Evolutionary conservation across 2,329 filamentous ascomycete genomes (phyloP).

Genomic region (Gaeumannomyces sp.): DNA sequence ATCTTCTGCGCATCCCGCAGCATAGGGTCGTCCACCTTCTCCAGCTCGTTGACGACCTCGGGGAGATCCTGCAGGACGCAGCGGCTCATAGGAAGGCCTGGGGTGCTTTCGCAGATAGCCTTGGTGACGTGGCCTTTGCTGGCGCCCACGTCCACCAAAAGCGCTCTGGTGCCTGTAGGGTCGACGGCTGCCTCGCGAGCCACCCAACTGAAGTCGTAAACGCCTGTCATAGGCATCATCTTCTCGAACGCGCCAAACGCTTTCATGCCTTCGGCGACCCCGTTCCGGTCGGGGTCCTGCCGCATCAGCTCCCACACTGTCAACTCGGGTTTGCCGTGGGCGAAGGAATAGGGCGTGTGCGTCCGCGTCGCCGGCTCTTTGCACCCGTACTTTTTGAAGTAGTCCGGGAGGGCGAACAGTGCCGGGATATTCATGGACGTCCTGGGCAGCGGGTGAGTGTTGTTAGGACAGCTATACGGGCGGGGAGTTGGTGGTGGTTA

Average conservation of each 20-base stretch:
- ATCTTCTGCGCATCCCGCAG: slow-evolving; percentile 18
- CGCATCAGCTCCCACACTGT: slow-evolving; percentile 27
- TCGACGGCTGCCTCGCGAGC: slow-evolving; percentile 8
- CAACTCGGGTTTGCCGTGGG: slow-evolving; percentile 21
- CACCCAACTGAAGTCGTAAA: slow-evolving; percentile 28
- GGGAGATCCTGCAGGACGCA: slow-evolving; percentile 27
- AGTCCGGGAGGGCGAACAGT: slow-evolving; percentile 22
- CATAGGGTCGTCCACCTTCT: slow-evolving; percentile 13
- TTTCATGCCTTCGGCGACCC: slow-evolving; percentile 21
- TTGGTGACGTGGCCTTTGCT: slow-evolving; percentile 25
- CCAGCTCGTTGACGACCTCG: slow-evolving; percentile 19
- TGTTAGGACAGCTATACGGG: neutral
- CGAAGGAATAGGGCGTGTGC: slow-evolving; percentile 23
- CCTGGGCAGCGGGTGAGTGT: neutral
- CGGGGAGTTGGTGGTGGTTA: too few species aligned
- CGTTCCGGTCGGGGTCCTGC: slow-evolving; percentile 15
- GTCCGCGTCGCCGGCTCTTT: slow-evolving; percentile 22
- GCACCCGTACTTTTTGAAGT: slow-evolving; percentile 26
- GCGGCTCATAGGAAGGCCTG: slow-evolving; percentile 20
- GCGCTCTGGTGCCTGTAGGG: slow-evolving; percentile 11
- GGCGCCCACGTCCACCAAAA: slow-evolving; percentile 30
- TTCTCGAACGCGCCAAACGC: slow-evolving; percentile 23
- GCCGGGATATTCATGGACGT: slow-evolving; percentile 3
- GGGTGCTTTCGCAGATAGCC: slow-evolving; percentile 21
- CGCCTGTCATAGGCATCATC: slow-evolving; percentile 19